Conservation (phyloP, 2,329 filamentous ascomycete species). For the Botrytis aclada region DNA sequence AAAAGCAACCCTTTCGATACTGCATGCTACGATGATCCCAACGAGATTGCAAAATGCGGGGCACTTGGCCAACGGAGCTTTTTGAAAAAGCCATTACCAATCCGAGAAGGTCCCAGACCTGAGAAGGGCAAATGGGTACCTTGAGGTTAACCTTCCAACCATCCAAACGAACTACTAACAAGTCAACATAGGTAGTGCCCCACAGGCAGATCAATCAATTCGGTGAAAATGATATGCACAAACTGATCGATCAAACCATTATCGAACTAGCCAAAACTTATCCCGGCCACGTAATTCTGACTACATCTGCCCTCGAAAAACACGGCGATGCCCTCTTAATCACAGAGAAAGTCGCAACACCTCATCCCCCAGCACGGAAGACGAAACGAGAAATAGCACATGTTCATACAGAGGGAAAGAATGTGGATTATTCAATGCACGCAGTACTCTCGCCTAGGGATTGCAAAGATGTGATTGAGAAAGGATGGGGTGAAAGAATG, state of each 20-base stretch:
- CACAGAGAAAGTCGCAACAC: constrained; percentile 23
- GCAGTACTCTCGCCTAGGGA: constrained; percentile 29
- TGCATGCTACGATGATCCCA: constrained; percentile 26
- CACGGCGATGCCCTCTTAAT: constrained; percentile 29
- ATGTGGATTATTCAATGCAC: constrained; percentile 30
- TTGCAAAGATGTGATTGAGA: constrained; percentile 31
- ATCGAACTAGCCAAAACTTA: constrained; percentile 20
- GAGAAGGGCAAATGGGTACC: constrained; percentile 26
- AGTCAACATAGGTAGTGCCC: constrained; percentile 27
- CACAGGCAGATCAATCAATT: constrained; percentile 27
- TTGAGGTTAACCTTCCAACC: neutral
- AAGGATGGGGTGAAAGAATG: constrained; percentile 33
- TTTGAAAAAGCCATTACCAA: constrained; percentile 22
- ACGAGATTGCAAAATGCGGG: constrained; percentile 30
- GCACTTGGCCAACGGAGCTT: constrained; percentile 22
- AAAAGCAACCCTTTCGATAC: constrained; percentile 27
- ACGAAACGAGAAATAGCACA: constrained; percentile 30
- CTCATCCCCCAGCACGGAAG: constrained; percentile 25
- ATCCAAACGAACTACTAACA: neutral
- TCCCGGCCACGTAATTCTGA: constrained; percentile 21
- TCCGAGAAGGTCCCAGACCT: constrained; percentile 27
- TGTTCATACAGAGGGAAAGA: constrained; percentile 26
- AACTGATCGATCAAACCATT: constrained; percentile 10
- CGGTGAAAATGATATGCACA: constrained; percentile 27
- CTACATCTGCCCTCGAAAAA: constrained; percentile 30